phyloP scores from a whole-genome alignment of 805 yeast species.

The Wickerhamiella alocasiicola region DNA sequence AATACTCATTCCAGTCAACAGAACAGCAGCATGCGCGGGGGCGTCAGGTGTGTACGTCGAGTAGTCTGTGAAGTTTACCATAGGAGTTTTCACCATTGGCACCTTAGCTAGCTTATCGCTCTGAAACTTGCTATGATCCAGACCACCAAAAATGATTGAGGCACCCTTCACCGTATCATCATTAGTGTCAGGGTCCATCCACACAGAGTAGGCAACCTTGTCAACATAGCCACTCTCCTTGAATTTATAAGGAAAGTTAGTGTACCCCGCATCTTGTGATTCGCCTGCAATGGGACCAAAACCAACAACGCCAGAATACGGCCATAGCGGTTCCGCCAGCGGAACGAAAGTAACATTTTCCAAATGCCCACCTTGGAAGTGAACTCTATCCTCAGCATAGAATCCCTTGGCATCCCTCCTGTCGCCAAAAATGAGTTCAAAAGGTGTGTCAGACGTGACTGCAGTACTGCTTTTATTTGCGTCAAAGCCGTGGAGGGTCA shows the following conservation, averaged over 20 bases:
- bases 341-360: too few species aligned
- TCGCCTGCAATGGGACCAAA: constrained; percentile 31
- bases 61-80: not conserved
- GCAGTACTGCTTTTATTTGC: constrained; percentile 15
- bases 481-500: constrained; percentile 34
- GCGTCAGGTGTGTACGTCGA: constrained; percentile 5
- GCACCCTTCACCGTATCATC: constrained; percentile 27
- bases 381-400: too few species aligned
- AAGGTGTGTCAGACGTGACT: constrained; percentile 18
- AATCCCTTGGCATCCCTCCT: too few species aligned
- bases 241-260: constrained; percentile 24
- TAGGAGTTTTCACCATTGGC: constrained; percentile 14
- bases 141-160: constrained; percentile 29
- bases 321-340: not conserved
- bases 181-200: constrained; percentile 34
- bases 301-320: constrained; percentile 20
- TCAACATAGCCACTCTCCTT: constrained; percentile 31
- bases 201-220: constrained; percentile 34
- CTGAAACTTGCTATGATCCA: constrained; percentile 28
- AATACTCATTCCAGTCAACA: constrained; percentile 6
- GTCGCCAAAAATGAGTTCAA: constrained; percentile 31
- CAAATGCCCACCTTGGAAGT: too few species aligned
- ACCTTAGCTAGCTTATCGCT: constrained; percentile 26
- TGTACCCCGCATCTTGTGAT: constrained; percentile 11
- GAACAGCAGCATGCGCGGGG: constrained; percentile 12